These are phyloP conservation scores for Pochonia chlamydosporia DNA, from an alignment of 2,329 filamentous ascomycete genomes.

Conservation along the genomic window DNA sequence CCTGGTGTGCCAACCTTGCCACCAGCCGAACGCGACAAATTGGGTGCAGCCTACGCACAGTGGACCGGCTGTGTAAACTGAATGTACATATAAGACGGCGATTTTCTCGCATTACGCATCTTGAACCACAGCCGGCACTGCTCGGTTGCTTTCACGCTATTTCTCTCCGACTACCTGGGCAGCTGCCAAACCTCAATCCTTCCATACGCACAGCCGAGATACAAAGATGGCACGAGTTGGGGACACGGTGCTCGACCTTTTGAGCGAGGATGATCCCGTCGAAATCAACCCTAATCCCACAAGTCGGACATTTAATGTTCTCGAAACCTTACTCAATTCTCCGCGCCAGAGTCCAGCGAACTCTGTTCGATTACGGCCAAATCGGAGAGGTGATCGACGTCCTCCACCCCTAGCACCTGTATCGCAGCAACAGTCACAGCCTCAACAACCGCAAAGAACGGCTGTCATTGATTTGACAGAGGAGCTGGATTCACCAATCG, in stretches of 20 bases:
- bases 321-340: conserved; percentile 11
- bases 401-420: background rate
- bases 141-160: no score
- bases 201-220: background rate
- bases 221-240: conserved; percentile 12
- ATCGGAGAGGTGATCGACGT: background rate
- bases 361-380: background rate
- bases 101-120: background rate
- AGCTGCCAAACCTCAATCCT: no score
- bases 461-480: conserved; percentile 44
- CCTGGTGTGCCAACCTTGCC: background rate
- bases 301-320: background rate
- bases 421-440: background rate
- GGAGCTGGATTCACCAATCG: conserved; percentile 41
- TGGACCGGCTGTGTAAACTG: background rate
- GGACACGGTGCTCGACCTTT: conserved; percentile 9
- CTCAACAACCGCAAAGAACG: conserved; percentile 11
- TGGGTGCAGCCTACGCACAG: conserved; percentile 1
- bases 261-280: conserved; percentile 28
- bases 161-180: no score
- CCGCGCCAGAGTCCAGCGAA: background rate
- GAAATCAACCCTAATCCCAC: conserved; percentile 22
- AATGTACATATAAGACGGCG: background rate
- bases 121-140: background rate
- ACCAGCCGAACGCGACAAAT: background rate